These are phyloP conservation scores for Pseudogymnoascus verrucosus DNA, from an alignment of 2,329 filamentous ascomycete species.

Conservation along the genomic window DNA sequence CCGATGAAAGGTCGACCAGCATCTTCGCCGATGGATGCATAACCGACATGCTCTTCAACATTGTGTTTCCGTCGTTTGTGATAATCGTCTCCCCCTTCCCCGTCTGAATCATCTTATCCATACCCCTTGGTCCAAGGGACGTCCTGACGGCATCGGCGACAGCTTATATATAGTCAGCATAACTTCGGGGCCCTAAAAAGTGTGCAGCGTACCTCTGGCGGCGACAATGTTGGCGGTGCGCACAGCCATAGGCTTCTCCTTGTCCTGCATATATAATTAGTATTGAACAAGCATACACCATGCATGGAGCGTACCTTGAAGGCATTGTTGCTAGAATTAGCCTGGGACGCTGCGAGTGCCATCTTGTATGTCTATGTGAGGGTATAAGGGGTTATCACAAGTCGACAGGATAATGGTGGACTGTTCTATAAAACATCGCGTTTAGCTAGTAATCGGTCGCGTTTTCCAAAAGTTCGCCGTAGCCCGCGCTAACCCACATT, in stretches of 20 bases:
- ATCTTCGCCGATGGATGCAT: constrained; percentile 99
- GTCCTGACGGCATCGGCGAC: constrained; percentile 97
- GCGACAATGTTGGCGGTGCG: constrained; percentile 95
- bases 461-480: constrained; percentile 16
- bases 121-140: constrained; percentile 89
- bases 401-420: constrained; percentile 10
- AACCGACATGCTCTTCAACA: constrained; percentile 98
- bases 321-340: constrained; percentile 50
- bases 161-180: constrained; percentile 44
- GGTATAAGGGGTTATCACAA: constrained; percentile 16
- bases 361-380: constrained; percentile 32
- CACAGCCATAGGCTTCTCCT: constrained; percentile 98
- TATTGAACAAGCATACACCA: constrained; percentile 17
- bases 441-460: constrained; percentile 17
- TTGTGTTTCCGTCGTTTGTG: constrained; percentile 98
- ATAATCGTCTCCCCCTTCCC: constrained; percentile 97
- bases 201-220: constrained; percentile 64
- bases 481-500: constrained; percentile 15
- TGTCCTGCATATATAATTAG: constrained; percentile 47
- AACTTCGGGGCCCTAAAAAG: constrained; percentile 13
- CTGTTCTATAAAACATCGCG: constrained; percentile 18
- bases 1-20: constrained; percentile 93
- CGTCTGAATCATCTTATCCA: constrained; percentile 61
- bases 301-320: constrained; percentile 48
- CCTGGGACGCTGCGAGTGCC: constrained; percentile 31